Base-by-base conservation (phyloP, 179 eudicot genomes). In the Nepenthes alata region DNA sequence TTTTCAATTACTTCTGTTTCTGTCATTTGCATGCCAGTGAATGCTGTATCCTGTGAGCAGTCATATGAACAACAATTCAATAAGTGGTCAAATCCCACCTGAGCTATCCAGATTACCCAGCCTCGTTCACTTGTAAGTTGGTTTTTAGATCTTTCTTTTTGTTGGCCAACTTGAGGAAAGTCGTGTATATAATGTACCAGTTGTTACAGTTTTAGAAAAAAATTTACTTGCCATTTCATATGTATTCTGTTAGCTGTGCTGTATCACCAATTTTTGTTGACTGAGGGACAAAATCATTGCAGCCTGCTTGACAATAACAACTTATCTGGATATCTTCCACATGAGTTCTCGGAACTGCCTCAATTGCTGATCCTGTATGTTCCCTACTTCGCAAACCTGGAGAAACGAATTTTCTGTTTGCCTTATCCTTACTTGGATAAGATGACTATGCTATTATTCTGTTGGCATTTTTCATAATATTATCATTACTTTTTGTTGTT, bases 31-130 rank as follows among this genome's bases (percentile, higher is more conserved):
- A 41, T 41, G 45, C 8, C 8, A 4, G 8, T 7, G 5, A 41
- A 41, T 41, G 45, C 8, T 41, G 5, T 41, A 4, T 41, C 45
- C 8, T 41, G 2, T 41, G 45, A 41, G 70, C 95, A 91, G 98
- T 65, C 98, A 91, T 70, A 86, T 91, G 98, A 91, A 86, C 72
- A 91, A 91, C 74, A 91, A 91, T 73, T 91, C 98, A 65, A 77
- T 91, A 5, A 89, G 96, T 70, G 96, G 96, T 55, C 88, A 77
- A 74, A 84, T 89, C 56, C 98, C 98, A 58, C 75, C 72, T 38
- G 95, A 84, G 73, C 68, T 91, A 37, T 74, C 91, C 55, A 69
- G 54, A 71, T 78, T 91, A 57, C 96, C 96, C 41, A 75, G 8
- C 39, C 96, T 91, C 55, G 77, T 86, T 75, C 98, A 91, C 77